Conservation (phyloP, 768 basidiomycete genomes). For the Amanita inopinata region DNA sequence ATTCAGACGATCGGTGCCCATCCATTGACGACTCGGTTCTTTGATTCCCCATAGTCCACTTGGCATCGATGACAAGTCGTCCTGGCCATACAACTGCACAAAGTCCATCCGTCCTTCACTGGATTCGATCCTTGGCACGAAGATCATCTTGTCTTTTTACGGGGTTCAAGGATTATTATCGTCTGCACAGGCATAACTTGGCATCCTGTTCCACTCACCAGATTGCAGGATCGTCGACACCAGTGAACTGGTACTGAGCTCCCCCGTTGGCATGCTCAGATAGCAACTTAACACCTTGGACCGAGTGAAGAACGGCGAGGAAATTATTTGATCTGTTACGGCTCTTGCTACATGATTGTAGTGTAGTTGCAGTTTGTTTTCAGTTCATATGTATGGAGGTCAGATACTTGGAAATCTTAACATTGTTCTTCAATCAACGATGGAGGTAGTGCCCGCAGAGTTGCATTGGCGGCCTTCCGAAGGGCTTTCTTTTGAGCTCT, state of each 20-base stretch:
- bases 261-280: slow-evolving; percentile 69
- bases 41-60: slow-evolving; percentile 67
- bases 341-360: slow-evolving; percentile 27
- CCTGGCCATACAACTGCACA: slow-evolving; percentile 45
- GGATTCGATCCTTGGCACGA: slow-evolving; percentile 54
- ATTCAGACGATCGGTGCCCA: slow-evolving; percentile 33
- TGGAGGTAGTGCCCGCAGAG: slow-evolving; percentile 33
- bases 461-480: slow-evolving; percentile 37
- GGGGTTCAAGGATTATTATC: too few relatives aligned
- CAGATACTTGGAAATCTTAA: slow-evolving; percentile 20
- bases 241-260: slow-evolving; percentile 49
- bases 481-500: slow-evolving; percentile 45
- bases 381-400: neutral
- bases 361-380: slow-evolving; percentile 6
- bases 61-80: slow-evolving; percentile 50
- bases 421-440: slow-evolving; percentile 52
- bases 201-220: slow-evolving; percentile 28
- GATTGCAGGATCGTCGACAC: slow-evolving; percentile 40
- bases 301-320: slow-evolving; percentile 39
- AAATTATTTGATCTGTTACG: slow-evolving; percentile 38
- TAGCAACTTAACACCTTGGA: slow-evolving; percentile 59
- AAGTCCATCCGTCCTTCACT: slow-evolving; percentile 52
- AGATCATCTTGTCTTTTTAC: slow-evolving; percentile 58
- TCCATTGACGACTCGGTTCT: slow-evolving; percentile 44
- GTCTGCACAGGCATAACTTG: too few relatives aligned